phyloP scores from a whole-genome alignment of 2,329 filamentous ascomycete genomes.

The Monosporascus sp. region DNA sequence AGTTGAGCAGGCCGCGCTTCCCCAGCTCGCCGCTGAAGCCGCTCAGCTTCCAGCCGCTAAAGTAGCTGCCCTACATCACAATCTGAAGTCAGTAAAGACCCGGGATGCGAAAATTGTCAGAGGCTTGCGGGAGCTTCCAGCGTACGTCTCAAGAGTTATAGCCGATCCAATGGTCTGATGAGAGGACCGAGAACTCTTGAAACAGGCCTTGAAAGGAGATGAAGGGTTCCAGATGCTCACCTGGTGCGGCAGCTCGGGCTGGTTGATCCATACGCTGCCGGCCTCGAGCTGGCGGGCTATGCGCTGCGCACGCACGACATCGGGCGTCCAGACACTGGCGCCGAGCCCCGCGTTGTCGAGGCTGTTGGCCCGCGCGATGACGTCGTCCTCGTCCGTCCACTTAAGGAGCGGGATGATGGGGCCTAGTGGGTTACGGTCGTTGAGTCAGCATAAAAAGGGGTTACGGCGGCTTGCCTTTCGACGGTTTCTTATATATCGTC shows the following conservation, averaged over 20 bases:
- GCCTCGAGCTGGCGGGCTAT: slow-evolving; percentile 51
- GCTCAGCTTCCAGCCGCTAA: slow-evolving; percentile 28
- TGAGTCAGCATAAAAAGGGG: not conserved
- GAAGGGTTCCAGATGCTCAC: too few relatives aligned
- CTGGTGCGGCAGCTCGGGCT: slow-evolving; percentile 24
- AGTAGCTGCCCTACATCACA: slow-evolving; percentile 16
- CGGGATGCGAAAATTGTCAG: too few relatives aligned
- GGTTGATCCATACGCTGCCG: slow-evolving; percentile 57
- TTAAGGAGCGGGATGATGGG: slow-evolving; percentile 59
- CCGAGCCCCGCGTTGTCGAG: slow-evolving; percentile 89
- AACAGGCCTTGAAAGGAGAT: too few relatives aligned
- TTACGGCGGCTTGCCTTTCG: not conserved
- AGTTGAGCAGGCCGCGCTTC: slow-evolving; percentile 26
- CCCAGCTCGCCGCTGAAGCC: slow-evolving; percentile 29
- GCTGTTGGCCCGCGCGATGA: slow-evolving; percentile 56
- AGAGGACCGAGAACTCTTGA: too few relatives aligned
- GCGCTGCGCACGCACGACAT: slow-evolving; percentile 42
- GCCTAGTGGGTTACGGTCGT: slow-evolving; percentile 23
- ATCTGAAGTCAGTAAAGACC: too few relatives aligned
- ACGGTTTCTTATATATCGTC: too few relatives aligned
- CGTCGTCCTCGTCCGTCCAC: slow-evolving; percentile 57
- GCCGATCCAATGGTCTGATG: too few relatives aligned
- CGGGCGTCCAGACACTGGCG: slow-evolving; percentile 55
- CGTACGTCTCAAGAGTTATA: too few relatives aligned
- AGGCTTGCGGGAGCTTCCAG: too few relatives aligned